Evolutionary conservation across 2,329 filamentous ascomycete genomes (phyloP).

Genomic region (Myriangium duriaei): DNA sequence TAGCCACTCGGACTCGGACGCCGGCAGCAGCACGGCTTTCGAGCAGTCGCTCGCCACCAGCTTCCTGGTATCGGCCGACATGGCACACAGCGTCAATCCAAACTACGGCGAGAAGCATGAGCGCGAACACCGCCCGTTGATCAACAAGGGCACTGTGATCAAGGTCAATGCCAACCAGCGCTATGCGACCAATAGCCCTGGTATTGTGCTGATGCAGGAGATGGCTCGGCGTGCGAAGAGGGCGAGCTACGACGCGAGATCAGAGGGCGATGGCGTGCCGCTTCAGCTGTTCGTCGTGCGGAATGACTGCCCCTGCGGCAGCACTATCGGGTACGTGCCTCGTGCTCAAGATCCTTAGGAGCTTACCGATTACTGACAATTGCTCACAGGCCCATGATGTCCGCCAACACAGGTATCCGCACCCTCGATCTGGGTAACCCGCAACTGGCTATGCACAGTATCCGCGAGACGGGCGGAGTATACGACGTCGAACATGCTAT

Average conservation of each 20-base stretch:
- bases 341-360: too few species aligned
- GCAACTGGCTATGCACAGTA: constrained; percentile 93
- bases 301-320: constrained; percentile 89
- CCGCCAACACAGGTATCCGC: constrained; percentile 70
- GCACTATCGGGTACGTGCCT: constrained; percentile 69
- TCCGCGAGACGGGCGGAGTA: constrained; percentile 80
- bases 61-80: constrained; percentile 91
- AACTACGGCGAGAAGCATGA: constrained; percentile 94
- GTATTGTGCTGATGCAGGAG: constrained; percentile 85
- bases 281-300: constrained; percentile 92
- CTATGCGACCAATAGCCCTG: constrained; percentile 92
- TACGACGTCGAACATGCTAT: constrained; percentile 80
- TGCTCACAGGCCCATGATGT: constrained; percentile 60
- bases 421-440: constrained; percentile 90
- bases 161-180: constrained; percentile 97
- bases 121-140: constrained; percentile 74
- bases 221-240: constrained; percentile 52
- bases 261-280: constrained; percentile 55
- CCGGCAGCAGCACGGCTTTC: constrained; percentile 64
- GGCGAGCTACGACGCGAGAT: constrained; percentile 29
- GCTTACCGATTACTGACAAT: too few species aligned
- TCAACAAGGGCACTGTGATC: constrained; percentile 94
- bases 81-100: constrained; percentile 92
- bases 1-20: constrained; percentile 34
- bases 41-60: constrained; percentile 86